Base-by-base conservation (phyloP, 177 flowering plant genomes). In the Vitis hybrid region DNA sequence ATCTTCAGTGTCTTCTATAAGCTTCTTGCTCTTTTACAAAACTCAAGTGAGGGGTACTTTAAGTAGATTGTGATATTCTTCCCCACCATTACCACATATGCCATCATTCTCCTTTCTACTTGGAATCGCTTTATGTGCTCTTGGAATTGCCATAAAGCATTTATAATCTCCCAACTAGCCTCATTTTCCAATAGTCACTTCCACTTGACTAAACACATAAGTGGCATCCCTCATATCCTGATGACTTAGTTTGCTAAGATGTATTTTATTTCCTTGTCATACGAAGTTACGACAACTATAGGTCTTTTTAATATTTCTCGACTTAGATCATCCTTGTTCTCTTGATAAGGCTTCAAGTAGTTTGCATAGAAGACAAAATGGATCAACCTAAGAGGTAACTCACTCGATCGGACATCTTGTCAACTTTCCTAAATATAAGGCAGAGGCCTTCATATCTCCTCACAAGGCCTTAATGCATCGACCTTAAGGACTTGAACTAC, bases 351-450 rank as follows among this genome's bases (percentile, higher is more conserved):
- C 16, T 60, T 69, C 10, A 69, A 16, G 3, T 22, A 2, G 3
- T 39, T 61, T 26, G 20, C 65, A 61, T 69, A 26, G 65, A 60
- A 69, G 48, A 69, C 22, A 2, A 8, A 56, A 45, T 60, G 58
- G 14, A 69, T 60, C 51, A 26, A 26, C 29, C 29, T 26, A 26
- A 14, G 9, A 5, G 56, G 56, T 31, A 45, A 5, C 5, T 69
- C 16, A 69, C 45, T 29, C 60, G 11, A 26, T 69, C 13, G 2
- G 57, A 45, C 4, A 57, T 65, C 3, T 69, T 60, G 39, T 26
- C 55, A 10, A 60, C 72, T 10, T 14, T 59, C 12, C n/a, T 60
- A 3, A 69, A 19, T 3, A 60, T 60, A 2, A 16, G 49, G 14
- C 1, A 60, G 10, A 55, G 65, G 3, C 72, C 16, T 14, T 69